Conservation (phyloP, 495 filamentous ascomycete genomes). For the Amorphotheca resinae region DNA sequence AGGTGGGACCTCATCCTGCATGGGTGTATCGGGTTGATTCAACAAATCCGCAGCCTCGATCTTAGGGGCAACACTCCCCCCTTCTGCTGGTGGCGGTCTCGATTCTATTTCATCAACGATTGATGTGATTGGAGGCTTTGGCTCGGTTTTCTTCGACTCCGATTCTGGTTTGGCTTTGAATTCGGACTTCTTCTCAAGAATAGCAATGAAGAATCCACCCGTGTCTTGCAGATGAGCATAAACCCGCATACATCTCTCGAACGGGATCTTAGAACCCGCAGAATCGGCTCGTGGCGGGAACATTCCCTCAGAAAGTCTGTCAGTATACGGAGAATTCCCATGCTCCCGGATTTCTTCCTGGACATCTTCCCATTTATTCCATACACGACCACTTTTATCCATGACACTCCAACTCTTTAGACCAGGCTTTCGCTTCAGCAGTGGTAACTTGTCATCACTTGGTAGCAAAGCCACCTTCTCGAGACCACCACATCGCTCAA, state of each 20-base stretch:
- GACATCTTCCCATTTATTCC: constrained; percentile 68
- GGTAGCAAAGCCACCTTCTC: constrained; percentile 75
- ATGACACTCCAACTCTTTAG: constrained; percentile 75
- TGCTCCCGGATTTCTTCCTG: constrained; percentile 44
- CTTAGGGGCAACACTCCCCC: constrained; percentile 22
- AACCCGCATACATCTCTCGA: constrained; percentile 82
- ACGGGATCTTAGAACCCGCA: constrained; percentile 45
- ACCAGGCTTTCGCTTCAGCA: constrained; percentile 61
- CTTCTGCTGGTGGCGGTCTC: constrained; percentile 7
- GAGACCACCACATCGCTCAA: constrained; percentile 77
- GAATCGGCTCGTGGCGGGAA: constrained; percentile 62
- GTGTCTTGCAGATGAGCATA: constrained; percentile 95
- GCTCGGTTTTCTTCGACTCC: constrained; percentile 36
- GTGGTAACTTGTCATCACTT: constrained; percentile 61
- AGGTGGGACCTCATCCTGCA: constrained; percentile 22
- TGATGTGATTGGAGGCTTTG: constrained; percentile 23
- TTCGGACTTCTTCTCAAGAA: constrained; percentile 81
- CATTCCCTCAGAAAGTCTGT: constrained; percentile 63
- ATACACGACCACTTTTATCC: constrained; percentile 65
- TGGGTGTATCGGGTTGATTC: constrained; percentile 26
- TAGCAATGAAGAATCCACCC: constrained; percentile 92
- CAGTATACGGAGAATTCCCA: constrained; percentile 38
- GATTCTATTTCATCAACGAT: constrained; percentile 44
- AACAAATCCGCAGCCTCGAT: constrained; percentile 38
- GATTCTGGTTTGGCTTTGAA: constrained; percentile 74